A percentile compares a stretch with the other conserved stretches of the same genome.
Conservation (phyloP, 78 protist genomes). For the Diacronema lutheri region DNA sequence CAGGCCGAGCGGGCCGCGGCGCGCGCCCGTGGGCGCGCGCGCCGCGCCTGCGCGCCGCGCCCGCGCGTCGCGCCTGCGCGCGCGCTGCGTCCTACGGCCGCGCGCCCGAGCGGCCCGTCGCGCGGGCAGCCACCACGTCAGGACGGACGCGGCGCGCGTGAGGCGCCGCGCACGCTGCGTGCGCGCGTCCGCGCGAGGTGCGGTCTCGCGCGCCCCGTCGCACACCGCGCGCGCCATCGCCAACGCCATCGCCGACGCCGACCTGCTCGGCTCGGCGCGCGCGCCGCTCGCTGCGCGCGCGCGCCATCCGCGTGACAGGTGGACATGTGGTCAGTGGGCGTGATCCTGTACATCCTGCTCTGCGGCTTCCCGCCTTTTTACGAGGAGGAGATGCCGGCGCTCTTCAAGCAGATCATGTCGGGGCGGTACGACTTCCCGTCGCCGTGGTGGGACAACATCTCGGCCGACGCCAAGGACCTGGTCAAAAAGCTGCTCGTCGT, state of each 20-base stretch:
- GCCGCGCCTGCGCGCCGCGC: background rate
- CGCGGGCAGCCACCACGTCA: too few species aligned
- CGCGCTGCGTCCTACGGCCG: too few species aligned
- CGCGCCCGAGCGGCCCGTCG: too few species aligned
- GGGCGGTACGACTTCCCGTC: background rate
- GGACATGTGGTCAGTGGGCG: conserved; percentile 52
- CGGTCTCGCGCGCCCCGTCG: too few species aligned
- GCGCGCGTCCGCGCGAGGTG: too few species aligned
- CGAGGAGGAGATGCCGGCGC: background rate
- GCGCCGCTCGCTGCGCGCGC: background rate
- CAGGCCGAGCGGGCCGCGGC: background rate
- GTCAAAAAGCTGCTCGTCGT: background rate
- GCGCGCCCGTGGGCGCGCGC: background rate
- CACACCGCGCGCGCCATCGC: too few species aligned
- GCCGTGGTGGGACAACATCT: background rate
- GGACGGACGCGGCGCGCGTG: too few species aligned
- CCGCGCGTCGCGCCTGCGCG: too few species aligned
- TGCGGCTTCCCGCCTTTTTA: background rate
- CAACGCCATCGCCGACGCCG: too few species aligned
- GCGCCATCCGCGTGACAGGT: too few species aligned
- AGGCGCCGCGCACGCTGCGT: too few species aligned
- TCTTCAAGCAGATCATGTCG: background rate
- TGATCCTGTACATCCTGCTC: conserved; percentile 29
- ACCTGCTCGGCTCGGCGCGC: too few species aligned
- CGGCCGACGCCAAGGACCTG: background rate